A percentile compares a stretch with the other conserved stretches of the same genome.
Conservation (phyloP, 169 alveolate genomes). For the Babesia caballi region DNA sequence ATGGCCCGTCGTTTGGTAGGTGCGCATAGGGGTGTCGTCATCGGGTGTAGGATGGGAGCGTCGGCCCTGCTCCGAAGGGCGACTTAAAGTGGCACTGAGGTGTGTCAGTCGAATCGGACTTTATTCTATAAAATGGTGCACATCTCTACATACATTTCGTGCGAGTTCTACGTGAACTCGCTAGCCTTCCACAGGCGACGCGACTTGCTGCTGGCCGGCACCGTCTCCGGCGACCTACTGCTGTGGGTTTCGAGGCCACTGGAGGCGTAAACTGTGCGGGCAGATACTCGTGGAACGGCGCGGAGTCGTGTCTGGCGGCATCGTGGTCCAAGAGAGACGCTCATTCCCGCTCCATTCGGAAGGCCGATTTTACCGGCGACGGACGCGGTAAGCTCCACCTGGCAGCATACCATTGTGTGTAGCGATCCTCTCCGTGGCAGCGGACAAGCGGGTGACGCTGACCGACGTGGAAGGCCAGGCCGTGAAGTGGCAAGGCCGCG, state of each 20-base stretch:
- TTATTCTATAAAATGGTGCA: neutral
- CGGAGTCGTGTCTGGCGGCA: neutral
- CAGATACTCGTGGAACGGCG: constrained; percentile 2
- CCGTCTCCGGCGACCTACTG: constrained; percentile 29
- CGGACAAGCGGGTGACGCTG: constrained; percentile 48
- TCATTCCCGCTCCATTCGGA: constrained; percentile 46
- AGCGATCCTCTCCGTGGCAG: constrained; percentile 45
- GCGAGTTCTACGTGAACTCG: constrained; percentile 37
- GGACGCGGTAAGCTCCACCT: constrained; percentile 30
- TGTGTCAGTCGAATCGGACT: neutral
- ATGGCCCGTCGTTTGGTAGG: constrained; percentile 66
- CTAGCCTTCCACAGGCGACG: constrained; percentile 33
- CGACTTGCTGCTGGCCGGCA: constrained; percentile 40
- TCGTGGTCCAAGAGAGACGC: constrained; percentile 22
- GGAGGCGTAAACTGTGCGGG: neutral
- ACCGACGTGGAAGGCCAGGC: constrained; percentile 26
- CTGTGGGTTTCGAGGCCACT: neutral
- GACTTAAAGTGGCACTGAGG: constrained; percentile 65
- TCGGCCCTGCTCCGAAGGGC: constrained; percentile 63
- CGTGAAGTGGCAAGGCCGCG: constrained; percentile 48
- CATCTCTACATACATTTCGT: neutral
- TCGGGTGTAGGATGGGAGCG: constrained; percentile 52
- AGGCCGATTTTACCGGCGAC: constrained; percentile 11
- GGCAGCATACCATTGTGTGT: neutral
- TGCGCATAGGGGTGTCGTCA: neutral